A percentile compares a stretch with the other conserved stretches of the same genome.
phyloP scores from a whole-genome alignment of 495 filamentous ascomycete species.

The Amniculicola lignicola region DNA sequence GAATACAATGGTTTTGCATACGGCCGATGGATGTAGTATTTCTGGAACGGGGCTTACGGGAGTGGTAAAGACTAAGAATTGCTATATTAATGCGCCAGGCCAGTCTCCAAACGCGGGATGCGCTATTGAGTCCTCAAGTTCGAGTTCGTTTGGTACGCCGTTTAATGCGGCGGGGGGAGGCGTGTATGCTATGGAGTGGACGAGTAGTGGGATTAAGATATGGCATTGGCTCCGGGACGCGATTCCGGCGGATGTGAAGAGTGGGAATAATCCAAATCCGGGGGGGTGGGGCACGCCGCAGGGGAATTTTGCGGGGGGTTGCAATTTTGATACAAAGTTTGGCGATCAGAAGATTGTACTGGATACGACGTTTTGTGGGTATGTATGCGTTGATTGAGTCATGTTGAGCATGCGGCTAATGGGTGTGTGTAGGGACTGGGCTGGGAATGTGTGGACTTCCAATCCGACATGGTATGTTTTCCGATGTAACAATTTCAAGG shows the following conservation, averaged over 20 bases:
- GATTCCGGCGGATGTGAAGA: constrained; percentile 53
- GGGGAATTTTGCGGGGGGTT: constrained; percentile 42
- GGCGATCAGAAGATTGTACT: constrained; percentile 33
- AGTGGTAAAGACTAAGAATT: constrained; percentile 45
- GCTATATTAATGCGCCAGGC: constrained; percentile 50
- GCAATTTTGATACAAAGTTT: constrained; percentile 32
- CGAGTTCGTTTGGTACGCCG: constrained; percentile 49
- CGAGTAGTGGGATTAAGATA: constrained; percentile 52
- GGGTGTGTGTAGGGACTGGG: too few relatives aligned
- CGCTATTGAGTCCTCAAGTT: constrained; percentile 43
- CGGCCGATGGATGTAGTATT: constrained; percentile 58
- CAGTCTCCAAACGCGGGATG: constrained; percentile 55
- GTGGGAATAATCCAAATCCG: neutral
- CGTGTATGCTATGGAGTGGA: constrained; percentile 64
- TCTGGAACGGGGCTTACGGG: constrained; percentile 47
- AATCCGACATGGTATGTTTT: constrained; percentile 8
- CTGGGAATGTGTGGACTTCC: neutral
- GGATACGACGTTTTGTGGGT: constrained; percentile 18
- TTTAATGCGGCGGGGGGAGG: constrained; percentile 60
- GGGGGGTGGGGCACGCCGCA: constrained; percentile 9
- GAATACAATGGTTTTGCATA: constrained; percentile 68
- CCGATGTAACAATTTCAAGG: neutral
- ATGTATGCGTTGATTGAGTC: neutral
- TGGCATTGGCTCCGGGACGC: constrained; percentile 54
- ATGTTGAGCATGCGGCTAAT: too few relatives aligned